A percentile compares a stretch with the other conserved stretches of the same genome.
Conservation (phyloP, 2,329 filamentous ascomycete genomes). For the Talaromyces islandicus region DNA sequence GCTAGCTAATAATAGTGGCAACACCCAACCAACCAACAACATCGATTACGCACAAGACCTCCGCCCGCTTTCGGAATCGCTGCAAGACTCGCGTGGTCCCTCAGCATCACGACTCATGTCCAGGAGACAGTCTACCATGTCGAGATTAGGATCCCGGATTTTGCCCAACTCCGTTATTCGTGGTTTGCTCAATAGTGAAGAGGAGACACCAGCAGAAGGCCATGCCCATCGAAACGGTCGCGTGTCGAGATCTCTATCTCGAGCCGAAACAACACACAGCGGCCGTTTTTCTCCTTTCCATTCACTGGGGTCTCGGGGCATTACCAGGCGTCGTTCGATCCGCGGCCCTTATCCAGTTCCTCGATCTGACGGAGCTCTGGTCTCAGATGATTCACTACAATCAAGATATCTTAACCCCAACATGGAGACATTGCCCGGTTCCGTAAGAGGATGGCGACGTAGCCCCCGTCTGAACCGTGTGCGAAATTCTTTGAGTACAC, state of each 20-base stretch:
- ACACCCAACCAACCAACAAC: not conserved
- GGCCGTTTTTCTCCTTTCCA: slow-evolving; percentile 36
- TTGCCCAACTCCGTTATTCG: slow-evolving; percentile 42
- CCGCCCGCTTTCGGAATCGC: slow-evolving; percentile 11
- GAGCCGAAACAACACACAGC: slow-evolving; percentile 27
- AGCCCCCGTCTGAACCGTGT: slow-evolving; percentile 37
- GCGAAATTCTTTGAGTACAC: slow-evolving; percentile 37
- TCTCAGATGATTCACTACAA: slow-evolving; percentile 23
- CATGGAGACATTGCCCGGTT: slow-evolving; percentile 21
- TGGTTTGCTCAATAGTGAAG: slow-evolving; percentile 39
- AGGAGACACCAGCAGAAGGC: slow-evolving; percentile 41
- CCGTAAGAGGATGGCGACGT: slow-evolving; percentile 32
- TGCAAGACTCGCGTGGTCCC: not conserved
- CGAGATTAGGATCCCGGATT: slow-evolving; percentile 42
- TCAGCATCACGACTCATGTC: slow-evolving; percentile 21
- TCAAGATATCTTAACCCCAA: slow-evolving; percentile 22
- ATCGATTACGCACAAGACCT: slow-evolving; percentile 13
- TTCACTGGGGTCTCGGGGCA: slow-evolving; percentile 32
- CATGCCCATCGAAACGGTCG: slow-evolving; percentile 39
- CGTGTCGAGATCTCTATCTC: slow-evolving; percentile 30
- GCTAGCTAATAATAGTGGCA: slow-evolving; percentile 1
- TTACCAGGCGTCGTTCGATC: slow-evolving; percentile 33
- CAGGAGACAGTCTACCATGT: slow-evolving; percentile 43
- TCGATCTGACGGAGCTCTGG: slow-evolving; percentile 26
- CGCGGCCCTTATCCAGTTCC: slow-evolving; percentile 35